phyloP scores from a whole-genome alignment of 495 filamentous ascomycete species.

The Penicillium macrosclerotiorum region DNA sequence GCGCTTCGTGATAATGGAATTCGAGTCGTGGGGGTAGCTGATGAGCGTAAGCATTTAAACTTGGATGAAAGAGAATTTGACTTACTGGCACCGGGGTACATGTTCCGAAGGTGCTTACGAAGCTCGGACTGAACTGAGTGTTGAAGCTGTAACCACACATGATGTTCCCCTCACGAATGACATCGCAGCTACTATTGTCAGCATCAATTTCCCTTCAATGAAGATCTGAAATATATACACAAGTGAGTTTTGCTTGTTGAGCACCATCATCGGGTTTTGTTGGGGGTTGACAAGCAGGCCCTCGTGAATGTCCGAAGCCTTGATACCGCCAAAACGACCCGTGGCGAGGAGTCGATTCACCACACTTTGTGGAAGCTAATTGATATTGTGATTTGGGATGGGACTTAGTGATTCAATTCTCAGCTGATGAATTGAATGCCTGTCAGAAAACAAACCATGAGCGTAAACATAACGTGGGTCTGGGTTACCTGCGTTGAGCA shows the following conservation, averaged over 20 bases:
- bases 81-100: neutral
- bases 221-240: neutral
- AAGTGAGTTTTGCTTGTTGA: neutral
- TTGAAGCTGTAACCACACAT: neutral
- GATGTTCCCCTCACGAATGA: neutral
- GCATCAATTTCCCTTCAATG: too few relatives aligned
- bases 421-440: neutral
- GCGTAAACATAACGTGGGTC: neutral
- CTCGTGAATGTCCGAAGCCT: neutral
- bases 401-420: neutral
- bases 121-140: neutral
- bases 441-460: neutral
- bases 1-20: neutral
- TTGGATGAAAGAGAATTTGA: neutral
- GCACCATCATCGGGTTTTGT: neutral
- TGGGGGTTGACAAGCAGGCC: neutral
- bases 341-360: neutral
- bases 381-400: neutral
- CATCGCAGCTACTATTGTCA: neutral
- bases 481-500: neutral
- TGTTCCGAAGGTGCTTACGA: neutral
- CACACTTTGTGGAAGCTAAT: neutral
- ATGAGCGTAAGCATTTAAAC: neutral
- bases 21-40: neutral
- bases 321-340: neutral